Evolutionary conservation across 2,329 filamentous ascomycete genomes (phyloP).

Genomic region (Ascomycota sp.): DNA sequence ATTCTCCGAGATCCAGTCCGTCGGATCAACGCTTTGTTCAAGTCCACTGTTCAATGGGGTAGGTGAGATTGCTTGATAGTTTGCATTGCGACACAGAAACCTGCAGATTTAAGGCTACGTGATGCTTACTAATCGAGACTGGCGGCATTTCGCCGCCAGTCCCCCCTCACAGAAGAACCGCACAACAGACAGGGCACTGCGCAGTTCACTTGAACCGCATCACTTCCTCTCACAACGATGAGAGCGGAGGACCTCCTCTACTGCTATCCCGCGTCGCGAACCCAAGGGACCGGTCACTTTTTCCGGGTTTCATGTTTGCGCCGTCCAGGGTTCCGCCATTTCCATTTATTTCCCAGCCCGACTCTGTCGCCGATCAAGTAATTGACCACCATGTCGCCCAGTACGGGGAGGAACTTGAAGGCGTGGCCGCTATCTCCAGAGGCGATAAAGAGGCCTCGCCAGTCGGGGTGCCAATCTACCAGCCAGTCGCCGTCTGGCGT

Average conservation of each 20-base stretch:
- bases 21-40: too few species aligned
- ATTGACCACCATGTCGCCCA: conserved; percentile 41
- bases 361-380: conserved; percentile 25
- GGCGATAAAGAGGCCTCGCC: conserved; percentile 36
- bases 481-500: conserved; percentile 53
- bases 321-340: conserved; percentile 39
- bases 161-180: too few species aligned
- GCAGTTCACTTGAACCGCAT: too few species aligned
- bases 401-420: conserved; percentile 49
- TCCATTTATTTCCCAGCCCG: conserved; percentile 36
- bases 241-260: conserved; percentile 24
- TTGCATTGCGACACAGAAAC: too few species aligned
- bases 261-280: conserved; percentile 32
- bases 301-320: conserved; percentile 13
- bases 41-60: too few species aligned
- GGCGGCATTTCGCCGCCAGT: too few species aligned
- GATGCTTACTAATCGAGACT: too few species aligned
- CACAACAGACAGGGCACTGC: too few species aligned
- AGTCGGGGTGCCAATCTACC: conserved; percentile 45
- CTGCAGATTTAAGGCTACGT: too few species aligned
- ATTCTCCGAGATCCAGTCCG: too few species aligned
- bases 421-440: conserved; percentile 44
- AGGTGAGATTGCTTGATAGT: too few species aligned
- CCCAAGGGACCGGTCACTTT: conserved; percentile 15
- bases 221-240: conserved; percentile 26